phyloP scores from a whole-genome alignment of 2,329 filamentous ascomycete genomes.

The Furcasterigmium sp. region DNA sequence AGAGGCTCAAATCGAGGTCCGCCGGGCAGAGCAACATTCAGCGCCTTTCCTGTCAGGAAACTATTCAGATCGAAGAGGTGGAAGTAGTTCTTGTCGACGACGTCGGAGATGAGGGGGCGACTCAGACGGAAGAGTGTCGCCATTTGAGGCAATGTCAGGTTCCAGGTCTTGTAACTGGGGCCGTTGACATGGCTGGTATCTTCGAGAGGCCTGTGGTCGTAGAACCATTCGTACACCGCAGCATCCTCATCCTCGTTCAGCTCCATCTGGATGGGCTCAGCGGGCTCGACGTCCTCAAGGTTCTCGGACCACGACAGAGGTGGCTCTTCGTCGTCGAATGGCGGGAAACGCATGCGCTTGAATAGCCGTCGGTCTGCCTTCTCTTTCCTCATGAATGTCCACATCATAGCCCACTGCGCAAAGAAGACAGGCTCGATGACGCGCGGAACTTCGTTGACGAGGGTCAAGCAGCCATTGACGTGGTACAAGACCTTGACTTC shows the following conservation, averaged over 20 bases:
- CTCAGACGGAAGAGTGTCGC: slow-evolving; percentile 89
- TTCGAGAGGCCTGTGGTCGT: slow-evolving; percentile 84
- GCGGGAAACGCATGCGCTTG: slow-evolving; percentile 98
- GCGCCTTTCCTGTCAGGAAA: slow-evolving; percentile 90
- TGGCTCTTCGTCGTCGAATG: slow-evolving; percentile 97
- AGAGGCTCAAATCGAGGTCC: slow-evolving; percentile 94
- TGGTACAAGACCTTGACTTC: slow-evolving; percentile 99
- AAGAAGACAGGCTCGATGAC: slow-evolving; percentile 98
- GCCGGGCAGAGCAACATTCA: slow-evolving; percentile 97
- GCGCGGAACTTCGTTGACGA: slow-evolving; percentile 93
- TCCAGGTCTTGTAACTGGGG: slow-evolving; percentile 95
- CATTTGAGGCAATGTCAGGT: slow-evolving; percentile 90
- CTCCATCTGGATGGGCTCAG: slow-evolving; percentile 98
- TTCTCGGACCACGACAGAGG: slow-evolving; percentile 98
- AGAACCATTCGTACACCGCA: slow-evolving; percentile 94
- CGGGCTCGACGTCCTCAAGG: slow-evolving; percentile 94
- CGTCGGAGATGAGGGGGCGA: slow-evolving; percentile 82
- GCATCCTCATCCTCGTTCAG: slow-evolving; percentile 90
- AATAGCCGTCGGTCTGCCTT: slow-evolving; percentile 95
- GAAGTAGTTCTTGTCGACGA: slow-evolving; percentile 95
- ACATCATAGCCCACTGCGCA: slow-evolving; percentile 99
- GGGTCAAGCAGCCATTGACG: slow-evolving; percentile 91
- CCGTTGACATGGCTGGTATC: slow-evolving; percentile 95
- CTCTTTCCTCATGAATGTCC: slow-evolving; percentile 95
- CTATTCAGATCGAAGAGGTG: slow-evolving; percentile 95